phyloP scores from a whole-genome alignment of 306 rosid genomes.

The Chamaecrista fasciculata region DNA sequence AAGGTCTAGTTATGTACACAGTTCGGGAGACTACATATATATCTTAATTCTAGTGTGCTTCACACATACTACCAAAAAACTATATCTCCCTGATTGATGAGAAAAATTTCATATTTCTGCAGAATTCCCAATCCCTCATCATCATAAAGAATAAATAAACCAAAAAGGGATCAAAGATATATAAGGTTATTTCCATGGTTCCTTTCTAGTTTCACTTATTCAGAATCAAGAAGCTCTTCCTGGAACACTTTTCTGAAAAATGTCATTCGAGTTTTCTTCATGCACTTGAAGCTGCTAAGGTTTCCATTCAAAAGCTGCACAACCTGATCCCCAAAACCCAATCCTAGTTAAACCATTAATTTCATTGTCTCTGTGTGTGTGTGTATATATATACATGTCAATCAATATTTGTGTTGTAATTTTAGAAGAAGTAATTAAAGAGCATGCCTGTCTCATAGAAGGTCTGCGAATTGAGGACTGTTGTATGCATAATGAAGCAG shows the following conservation, averaged over 20 bases:
- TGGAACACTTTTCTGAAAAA: slow-evolving; percentile 44
- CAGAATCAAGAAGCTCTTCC: slow-evolving; percentile 47
- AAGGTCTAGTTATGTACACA: background rate
- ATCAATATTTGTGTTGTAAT: background rate
- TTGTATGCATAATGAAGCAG: slow-evolving; percentile 80
- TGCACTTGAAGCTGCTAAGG: slow-evolving; percentile 54
- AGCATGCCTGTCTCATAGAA: slow-evolving; percentile 64
- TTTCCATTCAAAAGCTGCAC: slow-evolving; percentile 62
- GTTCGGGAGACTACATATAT: background rate
- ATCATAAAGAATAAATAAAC: background rate
- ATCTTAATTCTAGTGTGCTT: background rate
- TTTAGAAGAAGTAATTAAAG: background rate
- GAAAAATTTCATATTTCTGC: background rate
- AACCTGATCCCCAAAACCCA: too few relatives aligned
- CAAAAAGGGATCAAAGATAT: background rate
- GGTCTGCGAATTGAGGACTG: slow-evolving; percentile 79
- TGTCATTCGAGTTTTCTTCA: slow-evolving; percentile 48
- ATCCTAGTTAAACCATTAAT: too few relatives aligned
- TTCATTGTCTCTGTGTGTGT: too few relatives aligned
- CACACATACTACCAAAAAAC: background rate
- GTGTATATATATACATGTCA: too few relatives aligned
- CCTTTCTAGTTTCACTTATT: slow-evolving; percentile 27
- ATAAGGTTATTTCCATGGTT: slow-evolving; percentile 8
- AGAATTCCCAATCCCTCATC: background rate
- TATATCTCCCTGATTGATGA: background rate